Conservation (phyloP, 805 yeast genomes). For the Pichia cabralensis region DNA sequence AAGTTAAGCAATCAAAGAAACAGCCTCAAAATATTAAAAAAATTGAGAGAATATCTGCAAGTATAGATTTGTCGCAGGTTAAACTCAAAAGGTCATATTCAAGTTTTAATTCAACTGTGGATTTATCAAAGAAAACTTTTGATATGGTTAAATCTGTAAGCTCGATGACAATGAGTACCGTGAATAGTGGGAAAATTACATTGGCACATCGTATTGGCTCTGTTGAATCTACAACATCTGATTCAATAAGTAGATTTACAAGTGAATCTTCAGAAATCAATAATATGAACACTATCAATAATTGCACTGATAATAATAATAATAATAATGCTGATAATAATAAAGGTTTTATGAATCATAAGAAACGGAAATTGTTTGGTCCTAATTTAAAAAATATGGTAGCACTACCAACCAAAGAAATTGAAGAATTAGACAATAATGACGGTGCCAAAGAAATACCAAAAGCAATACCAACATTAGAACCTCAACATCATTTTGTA, state of each 20-base stretch:
- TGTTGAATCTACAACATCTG: too few relatives aligned
- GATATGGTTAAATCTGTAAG: conserved; percentile 24
- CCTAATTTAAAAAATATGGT: conserved; percentile 20
- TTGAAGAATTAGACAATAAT: background rate
- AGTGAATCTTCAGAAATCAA: too few relatives aligned
- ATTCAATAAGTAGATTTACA: background rate
- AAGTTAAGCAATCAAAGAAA: conserved; percentile 3
- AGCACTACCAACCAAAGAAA: too few relatives aligned
- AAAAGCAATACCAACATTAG: background rate
- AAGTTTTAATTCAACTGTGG: conserved; percentile 12
- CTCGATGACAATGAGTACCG: too few relatives aligned
- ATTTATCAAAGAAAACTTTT: conserved; percentile 23
- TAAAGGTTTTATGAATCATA: conserved; percentile 10
- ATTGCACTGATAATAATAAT: too few relatives aligned
- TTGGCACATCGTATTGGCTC: too few relatives aligned
- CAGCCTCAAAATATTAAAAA: background rate
- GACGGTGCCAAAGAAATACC: background rate
- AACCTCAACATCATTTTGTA: background rate
- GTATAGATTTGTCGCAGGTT: conserved; percentile 12
- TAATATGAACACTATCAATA: too few relatives aligned
- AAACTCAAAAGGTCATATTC: conserved; percentile 19
- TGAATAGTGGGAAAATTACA: too few relatives aligned
- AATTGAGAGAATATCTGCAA: background rate
- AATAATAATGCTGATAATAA: too few relatives aligned
- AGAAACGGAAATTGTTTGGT: conserved; percentile 15